phyloP scores from a whole-genome alignment of 1,139 yeast species.

The Saccharomyces hybrid region DNA sequence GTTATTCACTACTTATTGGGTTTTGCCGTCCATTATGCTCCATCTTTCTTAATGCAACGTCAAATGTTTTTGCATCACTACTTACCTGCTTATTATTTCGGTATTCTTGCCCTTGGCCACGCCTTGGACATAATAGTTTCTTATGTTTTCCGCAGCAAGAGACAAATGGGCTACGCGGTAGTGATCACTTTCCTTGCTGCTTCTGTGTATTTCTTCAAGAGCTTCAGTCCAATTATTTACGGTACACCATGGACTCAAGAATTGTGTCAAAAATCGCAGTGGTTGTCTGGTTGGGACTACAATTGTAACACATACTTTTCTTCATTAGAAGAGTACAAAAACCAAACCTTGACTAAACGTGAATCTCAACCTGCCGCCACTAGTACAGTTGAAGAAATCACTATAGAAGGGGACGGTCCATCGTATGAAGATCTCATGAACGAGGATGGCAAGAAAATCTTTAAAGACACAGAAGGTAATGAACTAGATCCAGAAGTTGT shows the following conservation, averaged over 20 bases:
- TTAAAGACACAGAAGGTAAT: constrained; percentile 26
- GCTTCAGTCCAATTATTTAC: constrained; percentile 67
- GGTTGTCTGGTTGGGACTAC: constrained; percentile 73
- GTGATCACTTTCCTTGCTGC: constrained; percentile 44
- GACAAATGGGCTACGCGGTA: constrained; percentile 38
- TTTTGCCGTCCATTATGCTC: constrained; percentile 77
- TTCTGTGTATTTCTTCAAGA: constrained; percentile 49
- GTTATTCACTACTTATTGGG: constrained; percentile 64
- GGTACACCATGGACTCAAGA: constrained; percentile 73
- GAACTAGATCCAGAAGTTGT: constrained; percentile 22
- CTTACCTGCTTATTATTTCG: constrained; percentile 84
- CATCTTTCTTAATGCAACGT: constrained; percentile 88
- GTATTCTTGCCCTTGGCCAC: constrained; percentile 77
- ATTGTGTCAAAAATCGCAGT: constrained; percentile 55
- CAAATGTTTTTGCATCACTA: constrained; percentile 91
- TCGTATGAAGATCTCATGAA: constrained; percentile 15
- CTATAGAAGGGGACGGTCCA: neutral
- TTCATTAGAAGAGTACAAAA: constrained; percentile 20
- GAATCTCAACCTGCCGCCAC: neutral
- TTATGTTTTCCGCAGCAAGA: constrained; percentile 37
- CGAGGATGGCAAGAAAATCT: constrained; percentile 21
- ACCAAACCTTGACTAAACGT: constrained; percentile 2
- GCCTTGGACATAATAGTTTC: constrained; percentile 60
- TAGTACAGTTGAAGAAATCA: neutral
- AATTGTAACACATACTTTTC: constrained; percentile 51